Base-by-base conservation (phyloP, 192 early-diverging fungal species). In the Lunasporangiospora selenospora region DNA sequence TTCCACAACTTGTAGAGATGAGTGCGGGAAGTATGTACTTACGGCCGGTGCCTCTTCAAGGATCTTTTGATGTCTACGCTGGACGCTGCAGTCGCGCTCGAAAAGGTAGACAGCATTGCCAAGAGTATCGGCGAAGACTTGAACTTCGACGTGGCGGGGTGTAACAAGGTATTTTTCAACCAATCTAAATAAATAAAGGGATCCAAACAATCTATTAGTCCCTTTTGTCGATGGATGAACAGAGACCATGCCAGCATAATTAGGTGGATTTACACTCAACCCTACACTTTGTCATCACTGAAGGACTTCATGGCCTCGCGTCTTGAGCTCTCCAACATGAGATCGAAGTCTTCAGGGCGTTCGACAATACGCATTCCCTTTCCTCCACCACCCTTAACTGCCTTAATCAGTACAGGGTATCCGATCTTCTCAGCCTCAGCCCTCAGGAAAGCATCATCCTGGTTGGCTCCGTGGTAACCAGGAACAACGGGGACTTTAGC, bases 321-420 rank as follows among this genome's bases (percentile, higher is more conserved):
- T 21, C 81, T 79, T 4, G 93, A 88, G 16, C 89, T 88, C 63
- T 93, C 89, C 27, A 98, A 82, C 92, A 94, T 92, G 73, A 87
- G 80, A 7, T 85, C 83, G 69, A 98, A 95, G 30, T 98, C 95
- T 30, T 83, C 77, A 7, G 83, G 76, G 10, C 54, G 50, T 26
- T 90, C 78, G 8, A 96, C 97, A 61, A 97, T 96, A 16, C 97
- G 86, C 94, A 98, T 98, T 9, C 97, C 97, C 79, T 95, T 95
- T 41, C 97, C 97, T 65, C 97, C 97, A 37, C 97, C 97, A 48
- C 97, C 97, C 73, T 93, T 92, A 46, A 96, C 84, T 29, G 97
- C 97, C 81, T 99, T 99, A 82, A 99, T 99, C 70, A 99, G 73
- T 26, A 99, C 95, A 2, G 95, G 96, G 77, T 95, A 98, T 2